A percentile compares a stretch with the other conserved stretches of the same genome.
phyloP scores from a whole-genome alignment of 768 basidiomycete species.

The Naganishia friedmannii region DNA sequence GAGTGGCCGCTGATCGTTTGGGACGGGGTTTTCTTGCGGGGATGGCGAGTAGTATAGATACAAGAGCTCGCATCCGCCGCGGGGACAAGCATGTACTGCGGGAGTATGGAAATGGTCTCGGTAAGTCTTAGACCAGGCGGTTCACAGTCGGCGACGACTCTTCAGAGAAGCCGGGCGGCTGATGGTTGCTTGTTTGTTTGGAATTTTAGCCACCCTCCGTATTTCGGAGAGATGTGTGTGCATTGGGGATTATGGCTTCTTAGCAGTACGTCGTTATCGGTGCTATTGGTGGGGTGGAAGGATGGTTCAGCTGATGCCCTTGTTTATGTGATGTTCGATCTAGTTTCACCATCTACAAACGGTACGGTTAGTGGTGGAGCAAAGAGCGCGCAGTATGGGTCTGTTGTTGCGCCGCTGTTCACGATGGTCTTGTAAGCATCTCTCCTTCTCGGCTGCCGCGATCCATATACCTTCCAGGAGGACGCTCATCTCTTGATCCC shows the following conservation, averaged over 20 bases:
- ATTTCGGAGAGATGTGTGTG: slow-evolving; percentile 65
- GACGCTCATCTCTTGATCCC: background rate
- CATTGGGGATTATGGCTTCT: slow-evolving; percentile 40
- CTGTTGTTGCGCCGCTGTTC: slow-evolving; percentile 64
- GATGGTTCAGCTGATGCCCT: no score
- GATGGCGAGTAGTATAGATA: slow-evolving; percentile 54
- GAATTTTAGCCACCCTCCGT: slow-evolving; percentile 61
- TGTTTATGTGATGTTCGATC: slow-evolving; percentile 45
- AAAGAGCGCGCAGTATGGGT: slow-evolving; percentile 61
- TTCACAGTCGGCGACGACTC: background rate
- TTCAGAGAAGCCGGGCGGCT: slow-evolving; percentile 35
- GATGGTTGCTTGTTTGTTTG: slow-evolving; percentile 53
- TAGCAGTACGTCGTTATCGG: slow-evolving; percentile 34
- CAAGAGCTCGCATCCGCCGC: slow-evolving; percentile 59
- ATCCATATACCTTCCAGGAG: background rate
- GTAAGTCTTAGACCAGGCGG: slow-evolving; percentile 22
- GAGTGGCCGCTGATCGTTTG: no score
- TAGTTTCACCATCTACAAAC: slow-evolving; percentile 61
- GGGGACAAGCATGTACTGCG: slow-evolving; percentile 56
- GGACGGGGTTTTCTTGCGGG: no score
- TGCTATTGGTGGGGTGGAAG: background rate
- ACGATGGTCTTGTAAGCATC: slow-evolving; percentile 59
- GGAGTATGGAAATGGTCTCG: slow-evolving; percentile 49
- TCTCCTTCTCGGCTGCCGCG: background rate
- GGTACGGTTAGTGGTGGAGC: slow-evolving; percentile 55